Evolutionary conservation across 108 stramenopile genomes (phyloP), one percentile per base, ranked within the genome.

Genomic region (Hondaea fermentalgiana): DNA sequence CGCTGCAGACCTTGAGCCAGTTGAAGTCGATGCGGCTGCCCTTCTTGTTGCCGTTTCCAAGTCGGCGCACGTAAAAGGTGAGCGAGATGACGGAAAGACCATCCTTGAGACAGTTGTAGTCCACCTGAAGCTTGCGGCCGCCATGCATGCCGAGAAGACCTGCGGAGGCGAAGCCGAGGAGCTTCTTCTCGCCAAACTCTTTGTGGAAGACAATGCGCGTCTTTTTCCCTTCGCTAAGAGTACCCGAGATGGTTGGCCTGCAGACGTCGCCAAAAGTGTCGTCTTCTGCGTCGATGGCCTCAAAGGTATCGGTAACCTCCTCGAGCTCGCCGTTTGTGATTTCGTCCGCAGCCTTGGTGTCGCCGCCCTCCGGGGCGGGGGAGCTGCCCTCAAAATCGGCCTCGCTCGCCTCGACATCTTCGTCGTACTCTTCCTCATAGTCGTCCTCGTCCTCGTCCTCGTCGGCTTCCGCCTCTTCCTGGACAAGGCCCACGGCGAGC

Each of bases 1-100:
- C 76, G 28, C 51, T 83, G 76, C 76, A 83, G 23, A 83, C 76
- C 76, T 83, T 83, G 76, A 83, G 76, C 76, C 76, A 83, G 76
- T 53, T 83, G 64, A 69, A 69, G 64, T 69, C 64, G 42, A 69
- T 69, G 42, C 64, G 64, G 64, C 25, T 23, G 14, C 17, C 42
- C 14, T 10, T 23, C 10, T 17, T 6, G 35, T 17, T 69, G 12
- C 25, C 25, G 64, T 69, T 23, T 23, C 64, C 64, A 0, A 83
- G 45, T 14, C 76, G 76, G 25, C 76, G 45, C 49, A 83, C 51
- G 4, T 83, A 53, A 35, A 83, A 47, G n/a, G 45, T 53, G 6
- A 83, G 76, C 49, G 51, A 47, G 51, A 83, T 83, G 3, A 83
- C 51, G 8, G 76, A 43, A 12, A 83, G 76, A 23, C 76, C 76